Base-by-base conservation (phyloP, 2,329 filamentous ascomycete genomes). In the Didymella segeticola region DNA sequence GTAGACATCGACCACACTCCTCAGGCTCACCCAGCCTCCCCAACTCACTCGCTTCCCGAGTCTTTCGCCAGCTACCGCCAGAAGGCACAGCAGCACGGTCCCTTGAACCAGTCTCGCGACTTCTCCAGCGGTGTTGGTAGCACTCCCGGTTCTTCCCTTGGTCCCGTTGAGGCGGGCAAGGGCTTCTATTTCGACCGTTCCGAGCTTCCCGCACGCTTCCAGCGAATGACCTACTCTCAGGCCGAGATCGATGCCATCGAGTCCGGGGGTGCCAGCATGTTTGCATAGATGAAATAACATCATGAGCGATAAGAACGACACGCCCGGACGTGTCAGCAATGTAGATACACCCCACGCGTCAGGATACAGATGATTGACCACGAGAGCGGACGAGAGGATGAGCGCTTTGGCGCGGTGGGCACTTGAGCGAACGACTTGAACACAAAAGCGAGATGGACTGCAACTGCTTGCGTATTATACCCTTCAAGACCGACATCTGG, bases 221-320 rank as follows among this genome's bases (percentile, higher is more conserved):
- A 88, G 70, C 85, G 91, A 61, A 80, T 85, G 42, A 83, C 86
- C 11, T 89, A 93, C 78, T 88, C 85, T 30, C 77, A 87, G 65
- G 87, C 87, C 36, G 95, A 99, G 84, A 99, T 99, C 56, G 95
- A 98, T 76, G 93, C 92, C 19, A 85, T 99, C 70, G 92, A 97
- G 85, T 95, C 91, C 50, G 95, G 93, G 49, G 95, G 95, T 52
- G 95, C 93, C 27, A 89, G 84, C 69, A 67, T 86, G 62, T 82
- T 80, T 64, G 80, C 78, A 58, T 85, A 70, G 71, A 64, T 53
- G 43, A 45, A 23, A 5, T 38, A 45, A 19, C 37, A 57, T 50
- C 37, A 57, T 20, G 51, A 41, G 47, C 53, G 33, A 64, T 33
- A 49, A 62, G 23, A 47, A 26, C 30, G 45, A 33, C 41, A 53